Evolutionary conservation across 2,329 filamentous ascomycete species (phyloP).

Genomic region (Verticillium zaregamsianum): DNA sequence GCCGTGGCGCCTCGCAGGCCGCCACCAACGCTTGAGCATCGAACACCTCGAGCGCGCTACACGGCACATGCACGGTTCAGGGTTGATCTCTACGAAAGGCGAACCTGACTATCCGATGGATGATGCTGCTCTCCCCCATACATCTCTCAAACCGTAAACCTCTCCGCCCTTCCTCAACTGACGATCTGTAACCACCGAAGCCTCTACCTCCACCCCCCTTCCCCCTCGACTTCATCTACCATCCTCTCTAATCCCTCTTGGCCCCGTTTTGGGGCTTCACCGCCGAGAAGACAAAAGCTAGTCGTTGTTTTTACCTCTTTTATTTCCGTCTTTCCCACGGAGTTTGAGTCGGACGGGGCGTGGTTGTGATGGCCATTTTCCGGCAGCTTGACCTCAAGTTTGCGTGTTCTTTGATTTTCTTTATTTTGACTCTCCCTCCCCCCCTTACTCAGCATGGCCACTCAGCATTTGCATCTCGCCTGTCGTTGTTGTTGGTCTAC

Average conservation of each 20-base stretch:
- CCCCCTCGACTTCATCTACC: background rate
- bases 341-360: background rate
- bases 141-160: background rate
- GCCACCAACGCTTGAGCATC: conserved; percentile 41
- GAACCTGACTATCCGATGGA: background rate
- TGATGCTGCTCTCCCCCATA: background rate
- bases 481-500: background rate
- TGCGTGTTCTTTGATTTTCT: conserved; percentile 3
- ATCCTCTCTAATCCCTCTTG: background rate
- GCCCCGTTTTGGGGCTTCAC: background rate
- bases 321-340: background rate
- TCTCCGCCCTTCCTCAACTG: background rate
- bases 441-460: background rate
- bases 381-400: conserved; percentile 27
- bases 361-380: background rate
- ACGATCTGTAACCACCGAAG: background rate
- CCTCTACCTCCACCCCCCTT: background rate
- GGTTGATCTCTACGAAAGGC: background rate
- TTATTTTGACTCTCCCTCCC: background rate
- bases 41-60: background rate
- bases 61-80: background rate
- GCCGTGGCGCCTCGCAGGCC: conserved; percentile 55
- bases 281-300: background rate
- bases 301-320: background rate
- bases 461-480: conserved; percentile 4